Evolutionary conservation across 148 eudicot genomes (phyloP), one percentile per base, ranked within the genome.

Genomic region (Rhododendron henanense): DNA sequence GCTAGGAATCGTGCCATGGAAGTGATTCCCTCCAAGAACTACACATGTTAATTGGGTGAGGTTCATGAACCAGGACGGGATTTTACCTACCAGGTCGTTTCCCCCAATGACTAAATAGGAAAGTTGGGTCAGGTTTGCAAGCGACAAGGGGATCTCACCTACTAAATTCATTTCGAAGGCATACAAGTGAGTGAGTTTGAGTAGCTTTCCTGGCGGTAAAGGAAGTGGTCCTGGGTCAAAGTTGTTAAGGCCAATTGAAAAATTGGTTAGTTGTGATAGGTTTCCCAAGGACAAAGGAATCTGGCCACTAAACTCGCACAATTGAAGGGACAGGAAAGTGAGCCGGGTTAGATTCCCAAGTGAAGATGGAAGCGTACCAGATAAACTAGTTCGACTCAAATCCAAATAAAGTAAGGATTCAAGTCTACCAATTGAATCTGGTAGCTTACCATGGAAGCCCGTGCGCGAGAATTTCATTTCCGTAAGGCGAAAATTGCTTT

Each of bases 51-150:
- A 75, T 51, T 53, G 84, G 53, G 84, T 86, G 67, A 81, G 65
- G 77, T 81, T 86, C 84, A 6, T 35, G 16, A 86, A 28, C 44
- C 73, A 86, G n/a, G 69, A 69, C 16, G 88, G 83, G 4, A 90
- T 81, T 28, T 51, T 33, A 78, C 89, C 88, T 28, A 23, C 10
- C 10, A 88, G 28, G 23, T 81, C 50, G 59, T 87, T 90, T 1
- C 0, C 0, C 0, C 33, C 4, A 15, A 90, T 31, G 9, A 2
- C 0, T 55, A 55, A 18, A 23, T 2, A 0, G 4, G 33, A 21
- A n/a, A 87, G 85, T 55, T 84, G 82, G 48, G 87, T 88, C 4
- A 84, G 53, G 65, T 87, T 89, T 21, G 53, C 14, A 33, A 88
- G 78, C 25, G 39, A 89, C 9, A 25, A 21, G 14, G 89, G 89